Evolutionary conservation across 371 early-diverging fungal genomes (phyloP).

Genomic region (Mortierella sp.): DNA sequence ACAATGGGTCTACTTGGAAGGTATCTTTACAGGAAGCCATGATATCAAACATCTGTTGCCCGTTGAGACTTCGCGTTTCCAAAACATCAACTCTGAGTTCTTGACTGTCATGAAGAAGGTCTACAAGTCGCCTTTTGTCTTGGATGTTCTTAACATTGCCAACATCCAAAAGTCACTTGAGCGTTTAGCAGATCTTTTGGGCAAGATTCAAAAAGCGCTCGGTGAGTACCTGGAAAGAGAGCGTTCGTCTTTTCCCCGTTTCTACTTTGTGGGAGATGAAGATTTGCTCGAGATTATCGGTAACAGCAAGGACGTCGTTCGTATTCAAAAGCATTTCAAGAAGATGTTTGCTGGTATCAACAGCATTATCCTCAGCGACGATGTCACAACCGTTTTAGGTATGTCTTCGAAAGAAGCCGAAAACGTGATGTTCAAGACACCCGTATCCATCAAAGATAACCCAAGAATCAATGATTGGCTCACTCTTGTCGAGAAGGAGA

Average conservation of each 20-base stretch:
- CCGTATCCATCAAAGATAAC: conserved; percentile 84
- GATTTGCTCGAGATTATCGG: conserved; percentile 99
- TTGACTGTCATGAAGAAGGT: conserved; percentile 98
- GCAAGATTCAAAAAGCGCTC: conserved; percentile 97
- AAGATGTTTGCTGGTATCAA: conserved; percentile 99
- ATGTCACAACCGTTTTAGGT: conserved; percentile 79
- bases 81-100: conserved; percentile 97
- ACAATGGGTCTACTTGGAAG: conserved; percentile 99
- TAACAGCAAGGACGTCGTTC: conserved; percentile 94
- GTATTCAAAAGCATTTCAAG: conserved; percentile 98
- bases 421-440: conserved; percentile 82
- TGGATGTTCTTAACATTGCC: conserved; percentile 94
- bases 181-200: conserved; percentile 90
- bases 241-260: conserved; percentile 97
- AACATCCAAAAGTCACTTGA: conserved; percentile 97
- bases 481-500: conserved; percentile 93
- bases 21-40: conserved; percentile 95
- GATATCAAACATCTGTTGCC: conserved; percentile 98
- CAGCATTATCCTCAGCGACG: conserved; percentile 86
- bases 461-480: conserved; percentile 98
- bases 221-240: conserved; percentile 98
- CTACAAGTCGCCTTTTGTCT: conserved; percentile 95
- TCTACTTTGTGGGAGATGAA: conserved; percentile 99
- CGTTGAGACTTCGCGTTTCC: conserved; percentile 94
- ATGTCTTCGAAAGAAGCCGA: conserved; percentile 96